Conservation (phyloP, 2,329 filamentous ascomycete species). For the Xylaria sp. region DNA sequence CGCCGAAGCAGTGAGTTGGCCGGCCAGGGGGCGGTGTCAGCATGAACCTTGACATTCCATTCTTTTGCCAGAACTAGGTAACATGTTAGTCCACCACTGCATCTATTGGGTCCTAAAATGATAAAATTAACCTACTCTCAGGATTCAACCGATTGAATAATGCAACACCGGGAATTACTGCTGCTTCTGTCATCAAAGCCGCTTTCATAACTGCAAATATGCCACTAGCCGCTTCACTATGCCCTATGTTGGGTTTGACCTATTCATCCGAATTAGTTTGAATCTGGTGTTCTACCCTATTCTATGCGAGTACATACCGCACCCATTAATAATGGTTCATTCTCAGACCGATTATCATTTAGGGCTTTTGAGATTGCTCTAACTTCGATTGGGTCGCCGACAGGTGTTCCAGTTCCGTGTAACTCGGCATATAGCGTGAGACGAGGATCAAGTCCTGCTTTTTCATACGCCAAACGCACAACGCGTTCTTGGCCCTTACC, state of each 20-base stretch:
- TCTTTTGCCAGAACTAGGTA: conserved; percentile 36
- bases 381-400: conserved; percentile 45
- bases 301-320: conserved; percentile 29
- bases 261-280: background rate
- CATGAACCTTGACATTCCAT: conserved; percentile 39
- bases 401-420: conserved; percentile 44
- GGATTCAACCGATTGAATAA: conserved; percentile 39
- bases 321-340: conserved; percentile 38
- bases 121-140: conserved; percentile 32
- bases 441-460: conserved; percentile 38
- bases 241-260: conserved; percentile 44
- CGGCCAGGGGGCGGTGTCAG: conserved; percentile 37
- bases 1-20: conserved; percentile 31
- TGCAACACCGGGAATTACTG: conserved; percentile 33
- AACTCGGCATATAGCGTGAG: conserved; percentile 42
- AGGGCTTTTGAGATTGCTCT: conserved; percentile 36
- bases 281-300: background rate
- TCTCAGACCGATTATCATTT: conserved; percentile 35
- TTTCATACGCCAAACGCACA: conserved; percentile 39
- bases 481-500: conserved; percentile 40
- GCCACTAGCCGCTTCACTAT: conserved; percentile 43
- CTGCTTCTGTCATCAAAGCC: conserved; percentile 36
- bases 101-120: background rate
- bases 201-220: conserved; percentile 42
- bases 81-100: background rate